These are phyloP conservation scores for Tolypocladium paradoxum DNA, from an alignment of 2,329 filamentous ascomycete species.

Conservation along the genomic window DNA sequence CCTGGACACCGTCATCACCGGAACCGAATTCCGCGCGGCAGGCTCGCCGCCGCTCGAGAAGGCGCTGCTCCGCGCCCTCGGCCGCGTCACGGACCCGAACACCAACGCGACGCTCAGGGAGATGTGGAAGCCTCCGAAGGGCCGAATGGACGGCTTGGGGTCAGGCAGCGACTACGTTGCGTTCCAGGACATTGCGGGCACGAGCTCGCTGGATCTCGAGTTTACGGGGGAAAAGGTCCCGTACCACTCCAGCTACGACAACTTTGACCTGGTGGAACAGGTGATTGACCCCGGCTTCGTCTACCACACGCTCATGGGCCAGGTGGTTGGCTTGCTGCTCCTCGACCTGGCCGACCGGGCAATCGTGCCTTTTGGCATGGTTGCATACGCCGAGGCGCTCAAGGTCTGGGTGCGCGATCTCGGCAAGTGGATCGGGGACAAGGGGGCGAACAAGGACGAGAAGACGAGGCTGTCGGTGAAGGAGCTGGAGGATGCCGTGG, in stretches of 20 bases:
- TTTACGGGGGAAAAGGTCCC: conserved; percentile 62
- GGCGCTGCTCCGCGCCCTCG: conserved; percentile 61
- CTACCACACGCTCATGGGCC: conserved; percentile 69
- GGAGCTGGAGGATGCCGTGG: conserved; percentile 42
- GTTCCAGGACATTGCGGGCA: conserved; percentile 86
- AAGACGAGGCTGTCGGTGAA: conserved; percentile 15
- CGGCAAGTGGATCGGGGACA: conserved; percentile 50
- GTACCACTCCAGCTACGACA: conserved; percentile 80
- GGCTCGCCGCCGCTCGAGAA: conserved; percentile 73
- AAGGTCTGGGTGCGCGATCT: conserved; percentile 56
- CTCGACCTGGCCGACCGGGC: conserved; percentile 76
- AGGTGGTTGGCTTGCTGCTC: conserved; percentile 72
- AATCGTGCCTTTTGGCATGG: conserved; percentile 72
- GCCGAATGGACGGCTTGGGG: conserved; percentile 56
- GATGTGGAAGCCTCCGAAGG: conserved; percentile 60
- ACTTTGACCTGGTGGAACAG: conserved; percentile 71
- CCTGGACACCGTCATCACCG: conserved; percentile 72
- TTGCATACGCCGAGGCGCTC: conserved; percentile 58
- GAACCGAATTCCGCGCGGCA: conserved; percentile 61
- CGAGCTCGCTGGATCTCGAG: conserved; percentile 73
- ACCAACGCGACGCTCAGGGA: conserved; percentile 62
- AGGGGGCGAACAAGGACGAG: conserved; percentile 27
- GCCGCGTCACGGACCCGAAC: conserved; percentile 61
- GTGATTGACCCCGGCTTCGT: conserved; percentile 73
- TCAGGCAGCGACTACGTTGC: conserved; percentile 75